phyloP scores from a whole-genome alignment of 805 yeast species.

The Millerago galiae region DNA sequence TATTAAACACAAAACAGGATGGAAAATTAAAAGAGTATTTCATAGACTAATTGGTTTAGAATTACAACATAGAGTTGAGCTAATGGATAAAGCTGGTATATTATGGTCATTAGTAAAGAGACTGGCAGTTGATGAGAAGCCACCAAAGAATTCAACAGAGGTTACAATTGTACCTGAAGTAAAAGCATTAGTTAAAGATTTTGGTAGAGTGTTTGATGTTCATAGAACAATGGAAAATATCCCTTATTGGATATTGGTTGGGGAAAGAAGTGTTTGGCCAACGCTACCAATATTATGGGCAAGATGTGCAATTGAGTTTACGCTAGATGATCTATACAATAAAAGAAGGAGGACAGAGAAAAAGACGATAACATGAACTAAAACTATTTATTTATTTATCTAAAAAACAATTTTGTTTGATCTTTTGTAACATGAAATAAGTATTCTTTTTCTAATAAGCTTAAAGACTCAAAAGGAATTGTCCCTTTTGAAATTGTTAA shows the following conservation, averaged over 20 bases:
- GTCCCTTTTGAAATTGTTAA: constrained; percentile 52
- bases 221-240: constrained; percentile 79
- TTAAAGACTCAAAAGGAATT: constrained; percentile 12
- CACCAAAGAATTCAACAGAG: constrained; percentile 74
- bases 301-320: constrained; percentile 84
- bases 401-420: constrained; percentile 32
- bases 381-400: constrained; percentile 15
- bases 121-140: constrained; percentile 80
- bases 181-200: constrained; percentile 41
- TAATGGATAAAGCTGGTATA: constrained; percentile 72
- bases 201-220: constrained; percentile 37
- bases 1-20: constrained; percentile 55
- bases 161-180: constrained; percentile 88
- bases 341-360: constrained; percentile 24
- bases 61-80: constrained; percentile 75
- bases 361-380: neutral
- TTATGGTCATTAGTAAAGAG: constrained; percentile 65
- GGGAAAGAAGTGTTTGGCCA: constrained; percentile 94
- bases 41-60: constrained; percentile 51
- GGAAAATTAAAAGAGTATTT: constrained; percentile 31
- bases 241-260: constrained; percentile 84
- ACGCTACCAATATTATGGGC: constrained; percentile 78
- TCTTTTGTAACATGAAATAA: constrained; percentile 55
- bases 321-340: constrained; percentile 65
- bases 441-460: constrained; percentile 54